phyloP scores from a whole-genome alignment of 352 stramenopile species.

The Globisporangium radiosum region DNA sequence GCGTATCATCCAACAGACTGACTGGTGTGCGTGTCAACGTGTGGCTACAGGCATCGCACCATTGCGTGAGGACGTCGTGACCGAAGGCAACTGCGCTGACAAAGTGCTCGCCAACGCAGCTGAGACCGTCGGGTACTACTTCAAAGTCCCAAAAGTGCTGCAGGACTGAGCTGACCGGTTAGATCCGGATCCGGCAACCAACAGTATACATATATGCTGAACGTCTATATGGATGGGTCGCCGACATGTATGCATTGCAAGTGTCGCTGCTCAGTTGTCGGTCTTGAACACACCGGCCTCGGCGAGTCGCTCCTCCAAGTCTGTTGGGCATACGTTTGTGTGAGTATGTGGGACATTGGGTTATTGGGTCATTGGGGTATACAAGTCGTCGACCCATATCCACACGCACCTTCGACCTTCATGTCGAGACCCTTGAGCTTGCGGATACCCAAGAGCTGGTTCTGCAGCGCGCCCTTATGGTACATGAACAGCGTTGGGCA shows the following conservation, averaged over 20 bases:
- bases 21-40: background rate
- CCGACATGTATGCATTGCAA: background rate
- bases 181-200: no score
- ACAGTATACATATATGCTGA: no score
- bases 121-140: constrained; percentile 74
- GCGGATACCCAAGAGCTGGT: constrained; percentile 84
- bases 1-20: background rate
- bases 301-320: constrained; percentile 86
- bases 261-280: constrained; percentile 11
- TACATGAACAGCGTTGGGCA: constrained; percentile 93
- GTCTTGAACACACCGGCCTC: constrained; percentile 65
- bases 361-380: background rate
- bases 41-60: constrained; percentile 28
- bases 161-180: constrained; percentile 44
- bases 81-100: constrained; percentile 65
- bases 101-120: constrained; percentile 71
- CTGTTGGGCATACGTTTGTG: constrained; percentile 12
- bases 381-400: background rate
- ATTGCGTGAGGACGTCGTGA: constrained; percentile 68
- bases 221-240: background rate
- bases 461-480: constrained; percentile 81
- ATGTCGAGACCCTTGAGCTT: constrained; percentile 86
- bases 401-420: constrained; percentile 62
- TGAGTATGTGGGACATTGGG: background rate
- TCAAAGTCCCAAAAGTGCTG: constrained; percentile 84